Base-by-base conservation (phyloP, 306 rosid genomes). In the Castanea sativa region DNA sequence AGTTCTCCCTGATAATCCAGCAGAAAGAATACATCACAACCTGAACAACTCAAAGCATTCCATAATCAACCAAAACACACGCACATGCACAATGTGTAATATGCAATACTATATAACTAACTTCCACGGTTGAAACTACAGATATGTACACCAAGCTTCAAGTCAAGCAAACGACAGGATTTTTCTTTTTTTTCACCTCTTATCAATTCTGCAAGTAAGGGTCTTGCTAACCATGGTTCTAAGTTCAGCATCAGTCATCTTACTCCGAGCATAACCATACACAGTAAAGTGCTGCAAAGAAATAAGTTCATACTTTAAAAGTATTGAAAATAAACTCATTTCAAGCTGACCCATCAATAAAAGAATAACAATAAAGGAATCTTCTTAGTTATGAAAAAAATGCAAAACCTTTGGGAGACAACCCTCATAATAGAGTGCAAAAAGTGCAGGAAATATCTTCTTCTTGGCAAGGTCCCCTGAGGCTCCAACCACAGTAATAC, bases 401-500 rank as follows among this genome's bases (percentile, higher is more conserved):
- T 20, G 13, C 60, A 80, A 64, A 77, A 93, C 98, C 95, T 90
- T 83, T 4, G 98, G 98, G 43, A 93, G 97, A 81, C 85, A 93
- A 61, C 65, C 97, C 95, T 93, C 98, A 23, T 93, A 93, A 83
- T 85, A 91, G 38, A 93, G 97, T 7, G 98, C 97, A 76, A 93
- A 93, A 76, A 93, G 98, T 41, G 98, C 98, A 0, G 98, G 98
- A 81, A 91, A 93, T 77, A 93, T 93, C 91, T 93, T 93, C 89
- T 93, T 93, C 85, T 93, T 93, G 27, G 98, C 98, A 75, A 93
- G 95, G 86, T 93, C 98, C 51, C 98, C 98, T 18, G 98, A 93
- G 71, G 98, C 98, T 74, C 98, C 98, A 79, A 93, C 97, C 79
- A 93, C 93, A 53, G 97, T 91, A 69, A 93, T 91, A 85, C 97